phyloP scores from a whole-genome alignment of 768 basidiomycete species.

The Wakefieldia striispora region DNA sequence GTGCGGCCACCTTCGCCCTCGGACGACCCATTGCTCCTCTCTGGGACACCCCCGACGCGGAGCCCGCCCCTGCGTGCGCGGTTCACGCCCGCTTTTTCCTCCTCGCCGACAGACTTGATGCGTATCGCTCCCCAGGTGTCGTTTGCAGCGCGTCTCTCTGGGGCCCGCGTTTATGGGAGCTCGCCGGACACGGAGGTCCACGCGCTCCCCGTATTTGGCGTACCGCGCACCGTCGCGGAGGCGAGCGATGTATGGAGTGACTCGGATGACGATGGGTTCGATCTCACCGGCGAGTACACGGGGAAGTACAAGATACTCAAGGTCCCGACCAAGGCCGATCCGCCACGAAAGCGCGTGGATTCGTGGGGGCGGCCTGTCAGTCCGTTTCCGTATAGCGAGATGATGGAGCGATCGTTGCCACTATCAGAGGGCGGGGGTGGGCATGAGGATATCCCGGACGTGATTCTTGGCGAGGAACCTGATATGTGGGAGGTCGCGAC shows the following conservation, averaged over 20 bases:
- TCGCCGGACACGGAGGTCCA: slow-evolving; percentile 1
- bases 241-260: slow-evolving; percentile 24
- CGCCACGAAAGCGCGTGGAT: slow-evolving; percentile 49
- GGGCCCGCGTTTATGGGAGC: not conserved
- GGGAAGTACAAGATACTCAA: slow-evolving; percentile 56
- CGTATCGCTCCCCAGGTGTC: slow-evolving; percentile 2
- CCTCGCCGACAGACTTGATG: slow-evolving; percentile 26
- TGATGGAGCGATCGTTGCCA: slow-evolving; percentile 30
- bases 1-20: slow-evolving; percentile 72
- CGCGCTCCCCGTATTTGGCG: slow-evolving; percentile 19
- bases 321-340: slow-evolving; percentile 64
- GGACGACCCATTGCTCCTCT: slow-evolving; percentile 71
- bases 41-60: slow-evolving; percentile 37
- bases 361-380: slow-evolving; percentile 71
- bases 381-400: slow-evolving; percentile 51
- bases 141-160: slow-evolving; percentile 24
- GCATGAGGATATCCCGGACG: not conserved
- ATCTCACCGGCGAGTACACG: slow-evolving; percentile 60
- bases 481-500: slow-evolving; percentile 23
- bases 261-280: slow-evolving; percentile 31
- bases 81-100: slow-evolving; percentile 37
- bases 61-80: slow-evolving; percentile 29
- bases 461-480: slow-evolving; percentile 2
- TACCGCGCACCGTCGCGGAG: slow-evolving; percentile 2
- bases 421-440: slow-evolving; percentile 9